A percentile compares a stretch with the other conserved stretches of the same genome.
phyloP scores from a whole-genome alignment of 2,329 filamentous ascomycete species.

The Trichoderma koningiopsis region DNA sequence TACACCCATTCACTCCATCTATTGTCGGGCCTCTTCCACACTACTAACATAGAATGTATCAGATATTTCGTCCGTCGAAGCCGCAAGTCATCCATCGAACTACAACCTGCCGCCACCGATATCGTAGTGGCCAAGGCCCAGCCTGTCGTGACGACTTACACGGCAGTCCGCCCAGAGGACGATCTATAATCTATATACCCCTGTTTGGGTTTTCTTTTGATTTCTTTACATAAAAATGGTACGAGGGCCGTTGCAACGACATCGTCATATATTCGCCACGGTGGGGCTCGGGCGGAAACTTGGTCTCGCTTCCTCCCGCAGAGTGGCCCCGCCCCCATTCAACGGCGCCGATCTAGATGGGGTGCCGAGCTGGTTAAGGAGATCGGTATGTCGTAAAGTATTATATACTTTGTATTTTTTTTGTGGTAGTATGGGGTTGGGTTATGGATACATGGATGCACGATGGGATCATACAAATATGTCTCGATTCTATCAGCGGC shows the following conservation, averaged over 20 bases:
- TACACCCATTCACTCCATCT: too few relatives aligned
- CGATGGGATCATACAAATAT: background rate
- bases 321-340: background rate
- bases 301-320: background rate
- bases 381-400: background rate
- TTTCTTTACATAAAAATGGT: background rate
- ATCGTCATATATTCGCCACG: conserved; percentile 1
- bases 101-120: background rate
- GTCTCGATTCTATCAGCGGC: background rate
- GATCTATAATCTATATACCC: background rate
- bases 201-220: background rate
- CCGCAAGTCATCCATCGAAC: background rate
- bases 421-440: background rate
- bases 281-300: background rate
- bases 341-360: background rate
- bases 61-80: conserved; percentile 13
- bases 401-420: background rate
- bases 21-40: background rate
- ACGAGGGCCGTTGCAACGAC: background rate
- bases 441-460: background rate
- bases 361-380: background rate
- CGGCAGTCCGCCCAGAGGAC: conserved; percentile 8
- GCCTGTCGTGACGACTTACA: background rate
- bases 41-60: background rate
- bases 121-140: background rate